phyloP scores from a whole-genome alignment of 768 basidiomycete genomes.

The Xerocomellus intermedius region DNA sequence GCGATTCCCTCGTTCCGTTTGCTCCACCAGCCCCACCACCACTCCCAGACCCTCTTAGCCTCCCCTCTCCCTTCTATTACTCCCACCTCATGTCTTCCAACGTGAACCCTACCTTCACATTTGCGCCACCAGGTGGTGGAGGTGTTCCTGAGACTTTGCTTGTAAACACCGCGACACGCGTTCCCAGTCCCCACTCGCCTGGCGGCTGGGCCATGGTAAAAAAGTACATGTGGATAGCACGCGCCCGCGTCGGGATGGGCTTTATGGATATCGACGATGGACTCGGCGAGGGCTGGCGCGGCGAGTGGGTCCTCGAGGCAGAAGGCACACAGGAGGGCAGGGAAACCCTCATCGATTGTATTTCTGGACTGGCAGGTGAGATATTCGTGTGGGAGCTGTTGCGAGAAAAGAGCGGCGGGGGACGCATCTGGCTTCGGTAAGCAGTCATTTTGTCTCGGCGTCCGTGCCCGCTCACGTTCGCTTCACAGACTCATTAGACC shows the following conservation, averaged over 20 bases:
- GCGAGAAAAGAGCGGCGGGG: slow-evolving; percentile 57
- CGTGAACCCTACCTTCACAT: slow-evolving; percentile 24
- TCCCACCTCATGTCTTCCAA: slow-evolving; percentile 54
- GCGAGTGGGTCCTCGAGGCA: slow-evolving; percentile 79
- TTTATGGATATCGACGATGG: slow-evolving; percentile 37
- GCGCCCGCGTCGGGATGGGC: slow-evolving; percentile 39
- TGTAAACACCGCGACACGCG: slow-evolving; percentile 34
- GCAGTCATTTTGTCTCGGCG: slow-evolving; percentile 11
- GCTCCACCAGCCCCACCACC: slow-evolving; percentile 51
- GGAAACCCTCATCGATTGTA: slow-evolving; percentile 53
- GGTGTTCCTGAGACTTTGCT: slow-evolving; percentile 50
- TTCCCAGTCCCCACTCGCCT: slow-evolving; percentile 61
- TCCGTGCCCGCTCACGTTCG: not conserved
- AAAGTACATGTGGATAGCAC: slow-evolving; percentile 66
- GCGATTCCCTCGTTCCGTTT: slow-evolving; percentile 58
- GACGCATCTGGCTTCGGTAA: slow-evolving; percentile 65
- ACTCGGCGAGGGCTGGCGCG: slow-evolving; percentile 68
- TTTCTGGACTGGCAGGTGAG: slow-evolving; percentile 38
- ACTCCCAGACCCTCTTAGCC: slow-evolving; percentile 52
- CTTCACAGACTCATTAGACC: slow-evolving; percentile 23
- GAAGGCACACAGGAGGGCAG: slow-evolving; percentile 72
- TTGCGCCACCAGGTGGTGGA: slow-evolving; percentile 29
- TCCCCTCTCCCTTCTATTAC: slow-evolving; percentile 79
- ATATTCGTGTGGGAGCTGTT: slow-evolving; percentile 52
- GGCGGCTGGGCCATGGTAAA: slow-evolving; percentile 58